Evolutionary conservation across 345 rosid species (phyloP).

Genomic region (Citrus hindsii): DNA sequence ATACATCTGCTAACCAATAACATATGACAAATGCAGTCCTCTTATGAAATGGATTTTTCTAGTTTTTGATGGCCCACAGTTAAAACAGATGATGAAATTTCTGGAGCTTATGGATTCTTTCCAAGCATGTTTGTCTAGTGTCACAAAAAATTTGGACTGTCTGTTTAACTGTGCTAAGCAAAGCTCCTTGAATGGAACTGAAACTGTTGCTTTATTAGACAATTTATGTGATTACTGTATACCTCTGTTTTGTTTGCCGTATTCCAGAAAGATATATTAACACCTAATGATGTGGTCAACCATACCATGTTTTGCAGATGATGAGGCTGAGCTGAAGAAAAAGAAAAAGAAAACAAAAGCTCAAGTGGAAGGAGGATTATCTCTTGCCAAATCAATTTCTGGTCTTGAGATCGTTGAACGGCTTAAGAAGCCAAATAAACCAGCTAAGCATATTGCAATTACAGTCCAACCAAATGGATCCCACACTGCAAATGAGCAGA

Average conservation of each 20-base stretch:
- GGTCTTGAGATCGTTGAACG: conserved; percentile 43
- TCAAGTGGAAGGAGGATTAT: conserved; percentile 35
- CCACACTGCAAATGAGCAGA: conserved; percentile 35
- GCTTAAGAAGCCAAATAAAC: conserved; percentile 49
- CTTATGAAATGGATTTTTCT: too few relatives aligned
- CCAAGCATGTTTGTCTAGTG: too few relatives aligned
- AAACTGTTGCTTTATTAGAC: too few relatives aligned
- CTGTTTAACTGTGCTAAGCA: not conserved
- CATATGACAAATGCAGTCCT: too few relatives aligned
- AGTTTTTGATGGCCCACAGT: not conserved
- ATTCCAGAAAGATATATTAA: not conserved
- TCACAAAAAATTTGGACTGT: not conserved
- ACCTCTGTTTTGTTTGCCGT: not conserved
- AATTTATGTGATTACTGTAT: not conserved
- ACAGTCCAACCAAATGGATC: conserved; percentile 41
- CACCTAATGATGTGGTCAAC: conserved; percentile 5
- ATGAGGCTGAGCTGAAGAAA: conserved; percentile 58
- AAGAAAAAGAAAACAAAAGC: conserved; percentile 73
- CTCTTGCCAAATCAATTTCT: conserved; percentile 37
- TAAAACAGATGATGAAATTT: not conserved
- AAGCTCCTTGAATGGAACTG: too few relatives aligned
- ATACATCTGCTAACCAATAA: not conserved
- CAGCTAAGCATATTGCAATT: conserved; percentile 31
- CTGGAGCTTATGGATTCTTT: too few relatives aligned
- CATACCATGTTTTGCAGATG: conserved; percentile 44